These are phyloP conservation scores for Dicorynia guianensis DNA, from an alignment of 306 rosid genomes.

Conservation along the genomic window DNA sequence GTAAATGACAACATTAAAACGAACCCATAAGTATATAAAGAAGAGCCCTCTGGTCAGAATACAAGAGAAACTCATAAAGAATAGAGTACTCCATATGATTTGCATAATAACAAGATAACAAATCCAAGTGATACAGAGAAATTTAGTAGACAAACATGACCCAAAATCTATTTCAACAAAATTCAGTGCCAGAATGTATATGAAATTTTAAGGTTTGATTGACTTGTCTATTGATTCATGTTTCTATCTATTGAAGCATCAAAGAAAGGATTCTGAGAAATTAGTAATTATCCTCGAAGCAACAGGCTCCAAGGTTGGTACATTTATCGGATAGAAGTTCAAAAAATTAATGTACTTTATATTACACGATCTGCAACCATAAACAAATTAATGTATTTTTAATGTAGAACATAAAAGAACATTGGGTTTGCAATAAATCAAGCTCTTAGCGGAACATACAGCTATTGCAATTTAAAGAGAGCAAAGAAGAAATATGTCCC, in stretches of 20 bases:
- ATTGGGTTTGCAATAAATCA: not conserved
- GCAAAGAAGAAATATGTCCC: not conserved
- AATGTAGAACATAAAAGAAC: too few species aligned
- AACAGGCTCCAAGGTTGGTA: not conserved
- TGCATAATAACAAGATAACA: not conserved
- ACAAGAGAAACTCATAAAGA: conserved; percentile 11
- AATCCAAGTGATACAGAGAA: not conserved
- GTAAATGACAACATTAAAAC: too few species aligned
- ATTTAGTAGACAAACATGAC: not conserved
- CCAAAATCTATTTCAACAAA: not conserved
- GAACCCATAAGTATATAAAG: not conserved
- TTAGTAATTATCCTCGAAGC: not conserved
- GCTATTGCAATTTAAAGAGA: not conserved
- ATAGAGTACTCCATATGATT: not conserved
- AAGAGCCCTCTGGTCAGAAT: conserved; percentile 1
- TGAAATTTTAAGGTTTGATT: not conserved
- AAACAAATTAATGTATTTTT: not conserved
- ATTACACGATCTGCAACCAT: not conserved
- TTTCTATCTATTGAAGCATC: not conserved
- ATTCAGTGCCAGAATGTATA: not conserved
- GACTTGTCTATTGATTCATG: not conserved
- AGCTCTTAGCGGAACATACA: not conserved
- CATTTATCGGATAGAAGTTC: not conserved
- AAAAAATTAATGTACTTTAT: not conserved
- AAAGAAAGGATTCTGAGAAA: not conserved